Evolutionary conservation across 177 flowering plant genomes (phyloP), one percentile per base, ranked within the genome.

Genomic region (Vitis hybrid): DNA sequence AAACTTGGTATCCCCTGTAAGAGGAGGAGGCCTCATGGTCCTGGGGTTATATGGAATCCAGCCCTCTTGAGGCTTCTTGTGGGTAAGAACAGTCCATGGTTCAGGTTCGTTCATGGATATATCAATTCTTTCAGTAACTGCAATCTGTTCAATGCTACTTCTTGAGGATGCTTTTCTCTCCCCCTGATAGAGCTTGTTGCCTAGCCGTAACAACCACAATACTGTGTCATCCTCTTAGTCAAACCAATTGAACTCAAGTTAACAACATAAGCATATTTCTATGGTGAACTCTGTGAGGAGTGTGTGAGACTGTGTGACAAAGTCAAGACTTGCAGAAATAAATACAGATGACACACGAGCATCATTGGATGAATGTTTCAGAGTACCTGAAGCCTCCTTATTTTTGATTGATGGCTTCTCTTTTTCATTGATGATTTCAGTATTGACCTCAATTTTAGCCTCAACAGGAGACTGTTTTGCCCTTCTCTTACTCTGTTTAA

Each of bases 31-130:
- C 79, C 97, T 87, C 98, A 96, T 90, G 66, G 80, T 89, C 78
- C 72, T 82, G 10, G 99, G 98, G 76, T 93, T 93, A 75, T 96
- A 96, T n/a, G 93, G 80, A 69, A 83, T 75, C 99, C 99, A 96
- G 58, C 79, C 95, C 72, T 78, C 83, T 68, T 89, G 91, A 50
- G 99, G 99, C 80, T 90, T 96, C 84, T 90, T 93, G 78, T 96
- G 99, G 39, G 97, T 85, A 78, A 96, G 87, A 70, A 86, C 66
- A 3, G 89, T 82, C 99, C 99, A 93, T 34, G 97, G 97, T 79
- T 95, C 97, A 68, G 66, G 76, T 68, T 65, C 63, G 60, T 63
- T 67, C 22, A 52, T 62, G 3, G 79, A 45, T 14, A 54, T 61
- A 68, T 70, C 77, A 66, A 59, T 76, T 69, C 8, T 73, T 66